Conservation (phyloP, 257 asterid genomes). For the Capsicum rhomboideum region DNA sequence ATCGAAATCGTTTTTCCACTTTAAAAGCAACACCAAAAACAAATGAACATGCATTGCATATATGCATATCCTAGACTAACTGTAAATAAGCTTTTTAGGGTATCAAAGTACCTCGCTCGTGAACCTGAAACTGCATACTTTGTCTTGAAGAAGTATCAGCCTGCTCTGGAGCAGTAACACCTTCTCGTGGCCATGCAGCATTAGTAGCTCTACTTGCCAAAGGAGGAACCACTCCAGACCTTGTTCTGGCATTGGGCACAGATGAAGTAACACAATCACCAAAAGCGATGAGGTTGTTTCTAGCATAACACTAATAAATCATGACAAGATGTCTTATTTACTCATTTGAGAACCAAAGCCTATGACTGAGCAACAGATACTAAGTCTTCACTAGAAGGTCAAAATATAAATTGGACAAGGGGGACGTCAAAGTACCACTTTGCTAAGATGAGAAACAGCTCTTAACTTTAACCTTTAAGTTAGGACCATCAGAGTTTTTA, state of each 20-base stretch:
- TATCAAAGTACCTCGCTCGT: constrained; percentile 33
- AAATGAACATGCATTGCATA: not conserved
- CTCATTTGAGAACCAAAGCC: not conserved
- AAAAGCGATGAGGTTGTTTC: not conserved
- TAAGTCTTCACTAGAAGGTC: not conserved
- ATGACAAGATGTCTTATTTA: not conserved
- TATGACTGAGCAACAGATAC: not conserved
- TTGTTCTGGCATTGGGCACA: constrained; percentile 36
- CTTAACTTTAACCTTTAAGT: not conserved
- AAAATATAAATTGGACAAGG: not conserved
- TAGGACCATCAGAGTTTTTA: not conserved
- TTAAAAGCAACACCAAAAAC: not conserved
- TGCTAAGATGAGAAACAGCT: not conserved
- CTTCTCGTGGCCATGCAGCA: constrained; percentile 79
- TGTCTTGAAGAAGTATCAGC: constrained; percentile 18
- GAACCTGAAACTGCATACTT: constrained; percentile 24
- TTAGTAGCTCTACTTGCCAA: constrained; percentile 61
- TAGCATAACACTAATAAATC: not conserved
- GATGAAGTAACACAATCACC: not conserved
- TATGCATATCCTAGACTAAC: not conserved
- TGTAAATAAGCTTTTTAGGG: not conserved
- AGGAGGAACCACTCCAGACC: constrained; percentile 50
- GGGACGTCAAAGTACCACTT: not conserved
- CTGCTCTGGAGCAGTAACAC: constrained; percentile 26
- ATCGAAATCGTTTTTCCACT: not conserved